A percentile compares a stretch with the other conserved stretches of the same genome.
Evolutionary conservation across 1,139 yeast species (phyloP).

Genomic region (Suhomyces bolitotheri): DNA sequence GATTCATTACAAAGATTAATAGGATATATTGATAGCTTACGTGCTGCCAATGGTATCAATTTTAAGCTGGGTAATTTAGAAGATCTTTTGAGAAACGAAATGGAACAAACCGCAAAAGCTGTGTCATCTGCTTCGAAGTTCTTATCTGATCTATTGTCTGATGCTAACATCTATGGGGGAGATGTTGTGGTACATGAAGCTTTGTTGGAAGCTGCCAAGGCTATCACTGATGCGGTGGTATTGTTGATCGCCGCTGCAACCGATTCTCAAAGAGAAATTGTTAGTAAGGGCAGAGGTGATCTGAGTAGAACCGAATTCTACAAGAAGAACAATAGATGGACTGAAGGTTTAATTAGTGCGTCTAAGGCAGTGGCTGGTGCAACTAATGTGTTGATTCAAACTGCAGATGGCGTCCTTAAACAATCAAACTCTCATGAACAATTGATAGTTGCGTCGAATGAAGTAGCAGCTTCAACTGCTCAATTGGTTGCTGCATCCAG

Average conservation of each 20-base stretch:
- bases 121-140: constrained; percentile 67
- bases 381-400: constrained; percentile 74
- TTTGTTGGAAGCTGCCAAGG: constrained; percentile 74
- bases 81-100: constrained; percentile 68
- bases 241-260: constrained; percentile 74
- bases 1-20: constrained; percentile 63
- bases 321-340: constrained; percentile 89
- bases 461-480: constrained; percentile 91
- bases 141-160: constrained; percentile 54
- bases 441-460: constrained; percentile 86
- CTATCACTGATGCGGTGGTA: constrained; percentile 78
- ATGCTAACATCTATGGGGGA: constrained; percentile 57
- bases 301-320: constrained; percentile 75
- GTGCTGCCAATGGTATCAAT: constrained; percentile 41
- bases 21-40: constrained; percentile 56
- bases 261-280: constrained; percentile 82
- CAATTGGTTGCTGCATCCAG: constrained; percentile 92
- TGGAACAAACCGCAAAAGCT: constrained; percentile 69
- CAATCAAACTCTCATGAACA: constrained; percentile 72
- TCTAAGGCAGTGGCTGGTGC: constrained; percentile 87
- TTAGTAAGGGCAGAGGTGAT: constrained; percentile 66
- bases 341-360: constrained; percentile 90
- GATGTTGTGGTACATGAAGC: constrained; percentile 77
- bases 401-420: constrained; percentile 82
- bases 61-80: constrained; percentile 58